Conservation (phyloP, 2,329 filamentous ascomycete species). For the Alternaria sp. region DNA sequence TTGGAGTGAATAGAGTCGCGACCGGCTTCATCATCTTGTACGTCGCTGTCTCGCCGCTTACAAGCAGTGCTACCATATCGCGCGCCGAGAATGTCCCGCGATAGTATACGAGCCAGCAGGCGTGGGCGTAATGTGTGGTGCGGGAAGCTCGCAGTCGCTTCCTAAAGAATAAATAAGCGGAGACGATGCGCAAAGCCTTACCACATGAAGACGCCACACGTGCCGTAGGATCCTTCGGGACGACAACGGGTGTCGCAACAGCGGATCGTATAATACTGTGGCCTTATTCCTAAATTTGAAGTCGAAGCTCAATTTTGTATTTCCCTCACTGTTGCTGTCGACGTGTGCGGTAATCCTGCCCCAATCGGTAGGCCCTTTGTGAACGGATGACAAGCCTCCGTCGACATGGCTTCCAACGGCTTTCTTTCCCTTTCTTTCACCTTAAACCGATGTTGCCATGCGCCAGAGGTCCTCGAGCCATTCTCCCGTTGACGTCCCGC, state of each 20-base stretch:
- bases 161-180: not conserved
- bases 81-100: not conserved
- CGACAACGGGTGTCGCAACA: not conserved
- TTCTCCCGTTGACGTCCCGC: not conserved
- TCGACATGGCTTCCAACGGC: not conserved
- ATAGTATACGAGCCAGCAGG: not conserved
- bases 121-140: not conserved
- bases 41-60: not conserved
- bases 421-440: not conserved
- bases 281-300: not conserved
- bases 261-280: conserved; percentile 1
- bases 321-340: not conserved
- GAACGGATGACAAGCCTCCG: not conserved
- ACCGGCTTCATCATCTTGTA: not conserved
- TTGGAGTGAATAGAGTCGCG: not conserved
- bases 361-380: not conserved
- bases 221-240: not conserved
- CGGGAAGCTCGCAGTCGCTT: not conserved
- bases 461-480: not conserved
- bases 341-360: not conserved
- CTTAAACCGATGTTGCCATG: not conserved
- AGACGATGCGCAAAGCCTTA: conserved; percentile 2
- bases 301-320: not conserved
- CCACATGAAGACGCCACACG: not conserved
- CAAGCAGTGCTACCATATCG: not conserved